These are phyloP conservation scores for Avena insularis DNA, from an alignment of 176 grass and related monocot species.

Conservation along the genomic window DNA sequence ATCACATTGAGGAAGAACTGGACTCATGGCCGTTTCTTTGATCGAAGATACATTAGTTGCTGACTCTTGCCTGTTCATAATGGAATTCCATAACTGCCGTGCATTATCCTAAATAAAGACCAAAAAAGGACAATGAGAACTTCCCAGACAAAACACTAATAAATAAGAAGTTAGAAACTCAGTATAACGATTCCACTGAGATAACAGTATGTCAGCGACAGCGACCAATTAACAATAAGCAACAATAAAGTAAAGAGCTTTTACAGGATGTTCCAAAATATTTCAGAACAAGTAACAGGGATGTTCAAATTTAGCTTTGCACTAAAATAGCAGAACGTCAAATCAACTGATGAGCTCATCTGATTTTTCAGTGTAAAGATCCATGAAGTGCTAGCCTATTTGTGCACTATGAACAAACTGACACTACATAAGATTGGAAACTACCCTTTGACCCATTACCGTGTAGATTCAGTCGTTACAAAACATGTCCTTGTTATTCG, in stretches of 20 bases:
- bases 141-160: neutral
- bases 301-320: constrained; percentile 17
- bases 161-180: neutral
- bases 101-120: constrained; percentile 43
- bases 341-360: neutral
- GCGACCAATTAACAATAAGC: neutral
- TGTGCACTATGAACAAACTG: neutral
- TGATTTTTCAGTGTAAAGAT: neutral
- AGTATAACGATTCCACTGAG: neutral
- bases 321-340: neutral
- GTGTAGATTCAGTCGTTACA: neutral
- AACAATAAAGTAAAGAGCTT: constrained; percentile 10
- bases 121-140: constrained; percentile 27
- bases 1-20: constrained; percentile 67
- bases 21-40: constrained; percentile 30
- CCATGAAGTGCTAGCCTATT: constrained; percentile 1
- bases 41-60: constrained; percentile 23
- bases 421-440: neutral
- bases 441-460: neutral
- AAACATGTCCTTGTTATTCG: too few species aligned
- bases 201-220: neutral
- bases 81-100: constrained; percentile 48
- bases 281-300: neutral
- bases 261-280: neutral
- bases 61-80: constrained; percentile 46